Evolutionary conservation across 1,284 basidiomycete species (phyloP).

Genomic region (Pseudozyma sp.): DNA sequence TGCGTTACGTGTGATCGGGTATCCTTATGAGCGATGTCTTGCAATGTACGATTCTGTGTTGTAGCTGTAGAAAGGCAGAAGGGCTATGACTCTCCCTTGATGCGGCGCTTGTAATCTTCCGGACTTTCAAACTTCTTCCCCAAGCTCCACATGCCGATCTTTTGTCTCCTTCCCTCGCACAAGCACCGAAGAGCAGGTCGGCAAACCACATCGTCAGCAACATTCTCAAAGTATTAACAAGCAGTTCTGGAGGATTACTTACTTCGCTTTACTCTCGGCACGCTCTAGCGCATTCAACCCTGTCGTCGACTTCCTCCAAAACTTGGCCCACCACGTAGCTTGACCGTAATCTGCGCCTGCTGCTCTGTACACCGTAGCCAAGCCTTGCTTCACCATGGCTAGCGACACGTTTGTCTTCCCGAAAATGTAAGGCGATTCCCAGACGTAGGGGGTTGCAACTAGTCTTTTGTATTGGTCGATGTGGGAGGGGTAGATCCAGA

Average conservation of each 20-base stretch:
- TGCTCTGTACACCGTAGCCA: conserved; percentile 65
- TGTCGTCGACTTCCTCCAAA: conserved; percentile 49
- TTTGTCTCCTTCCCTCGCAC: no score
- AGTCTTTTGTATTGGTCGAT: conserved; percentile 67
- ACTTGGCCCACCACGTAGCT: conserved; percentile 52
- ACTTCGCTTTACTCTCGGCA: conserved; percentile 56
- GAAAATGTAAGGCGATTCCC: conserved; percentile 60
- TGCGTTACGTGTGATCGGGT: no score
- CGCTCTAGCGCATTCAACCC: conserved; percentile 52
- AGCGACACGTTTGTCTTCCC: conserved; percentile 66
- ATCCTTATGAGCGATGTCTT: no score
- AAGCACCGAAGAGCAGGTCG: no score
- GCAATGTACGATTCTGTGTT: no score
- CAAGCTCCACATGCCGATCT: conserved; percentile 58
- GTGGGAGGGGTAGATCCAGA: conserved; percentile 61
- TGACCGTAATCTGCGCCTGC: conserved; percentile 64
- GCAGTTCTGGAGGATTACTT: no score
- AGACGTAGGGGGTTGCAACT: conserved; percentile 67
- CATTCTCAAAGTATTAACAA: no score
- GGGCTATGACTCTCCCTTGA: conserved; percentile 19
- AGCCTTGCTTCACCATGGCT: conserved; percentile 58
- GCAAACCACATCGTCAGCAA: no score
- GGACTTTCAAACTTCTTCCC: conserved; percentile 60
- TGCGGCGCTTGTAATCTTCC: conserved; percentile 58
- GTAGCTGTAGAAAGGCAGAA: no score